Evolutionary conservation across 768 basidiomycete genomes (phyloP).

Genomic region (Lactifluus echinatus): DNA sequence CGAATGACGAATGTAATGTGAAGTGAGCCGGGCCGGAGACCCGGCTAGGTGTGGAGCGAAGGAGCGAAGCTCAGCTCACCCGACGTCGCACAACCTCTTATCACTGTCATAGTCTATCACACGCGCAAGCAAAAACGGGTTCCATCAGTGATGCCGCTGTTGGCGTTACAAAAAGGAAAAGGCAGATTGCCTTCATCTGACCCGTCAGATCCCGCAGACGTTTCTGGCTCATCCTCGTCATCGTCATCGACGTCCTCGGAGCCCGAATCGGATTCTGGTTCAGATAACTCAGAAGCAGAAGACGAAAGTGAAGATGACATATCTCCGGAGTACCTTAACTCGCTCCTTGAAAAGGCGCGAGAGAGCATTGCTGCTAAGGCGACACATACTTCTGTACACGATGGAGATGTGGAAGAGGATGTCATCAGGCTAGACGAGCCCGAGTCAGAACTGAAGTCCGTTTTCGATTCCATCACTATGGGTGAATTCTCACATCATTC

Average conservation of each 20-base stretch:
- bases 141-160: conserved; percentile 10
- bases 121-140: neutral
- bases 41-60: no score
- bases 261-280: conserved; percentile 28
- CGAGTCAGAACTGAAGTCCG: conserved; percentile 30
- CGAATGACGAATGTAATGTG: no score
- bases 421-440: conserved; percentile 40
- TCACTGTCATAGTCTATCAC: neutral
- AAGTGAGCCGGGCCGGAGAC: neutral
- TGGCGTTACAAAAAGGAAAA: conserved; percentile 35
- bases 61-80: no score
- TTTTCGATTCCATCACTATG: conserved; percentile 11
- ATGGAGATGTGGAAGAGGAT: conserved; percentile 36
- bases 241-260: conserved; percentile 24
- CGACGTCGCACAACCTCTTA: no score
- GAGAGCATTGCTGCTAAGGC: conserved; percentile 30
- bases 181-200: conserved; percentile 27
- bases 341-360: conserved; percentile 53
- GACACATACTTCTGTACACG: conserved; percentile 11
- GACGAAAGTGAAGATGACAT: conserved; percentile 39
- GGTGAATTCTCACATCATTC: neutral
- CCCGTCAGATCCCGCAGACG: neutral
- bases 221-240: conserved; percentile 1
- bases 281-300: conserved; percentile 15
- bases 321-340: conserved; percentile 52